These are phyloP conservation scores for Carex myosuroides DNA, from an alignment of 176 grass and related monocot genomes.

Conservation along the genomic window DNA sequence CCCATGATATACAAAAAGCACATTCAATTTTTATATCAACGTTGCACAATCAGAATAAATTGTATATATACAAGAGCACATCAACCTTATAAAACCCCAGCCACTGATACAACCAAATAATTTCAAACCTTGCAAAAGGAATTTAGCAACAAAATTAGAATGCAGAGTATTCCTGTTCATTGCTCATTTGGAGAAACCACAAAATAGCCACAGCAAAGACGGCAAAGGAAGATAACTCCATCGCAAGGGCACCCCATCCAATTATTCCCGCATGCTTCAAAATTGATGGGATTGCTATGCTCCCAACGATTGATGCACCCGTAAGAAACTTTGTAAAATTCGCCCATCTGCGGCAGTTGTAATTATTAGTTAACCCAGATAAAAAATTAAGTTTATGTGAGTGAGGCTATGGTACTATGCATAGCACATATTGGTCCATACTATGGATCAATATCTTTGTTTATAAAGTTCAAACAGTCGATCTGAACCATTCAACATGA, in stretches of 20 bases:
- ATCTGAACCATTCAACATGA: no score
- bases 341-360: conserved; percentile 45
- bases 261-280: conserved; percentile 82
- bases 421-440: no score
- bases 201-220: conserved; percentile 68
- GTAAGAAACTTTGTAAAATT: conserved; percentile 96
- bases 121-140: conserved; percentile 1
- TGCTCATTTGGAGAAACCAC: conserved; percentile 52
- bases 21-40: background rate
- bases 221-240: conserved; percentile 95
- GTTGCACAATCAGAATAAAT: background rate
- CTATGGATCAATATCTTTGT: no score
- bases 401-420: no score
- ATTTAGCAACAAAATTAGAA: conserved; percentile 10
- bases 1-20: background rate
- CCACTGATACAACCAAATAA: background rate
- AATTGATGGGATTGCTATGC: conserved; percentile 86
- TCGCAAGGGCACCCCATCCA: conserved; percentile 66
- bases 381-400: background rate
- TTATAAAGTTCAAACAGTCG: no score
- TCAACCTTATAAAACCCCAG: background rate
- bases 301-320: conserved; percentile 66
- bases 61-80: conserved; percentile 9
- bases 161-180: conserved; percentile 40
- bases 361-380: conserved; percentile 4